Evolutionary conservation across 352 stramenopile genomes (phyloP), one percentile per base, ranked within the genome.

Genomic region (Globisporangium spinosum): DNA sequence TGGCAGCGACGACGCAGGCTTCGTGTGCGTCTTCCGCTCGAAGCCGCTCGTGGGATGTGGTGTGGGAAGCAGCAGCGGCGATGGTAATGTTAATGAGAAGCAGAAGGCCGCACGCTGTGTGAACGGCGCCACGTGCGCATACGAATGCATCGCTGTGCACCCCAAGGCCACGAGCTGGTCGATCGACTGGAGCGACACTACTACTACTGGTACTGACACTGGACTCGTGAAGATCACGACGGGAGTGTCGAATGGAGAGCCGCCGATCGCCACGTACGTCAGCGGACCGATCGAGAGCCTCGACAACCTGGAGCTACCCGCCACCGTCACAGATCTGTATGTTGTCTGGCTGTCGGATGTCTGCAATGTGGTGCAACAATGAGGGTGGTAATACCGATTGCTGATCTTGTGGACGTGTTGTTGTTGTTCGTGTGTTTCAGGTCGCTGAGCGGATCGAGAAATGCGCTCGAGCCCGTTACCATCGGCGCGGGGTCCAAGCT

Each of bases 21-120:
- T 58, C 3, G 20, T 66, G n/a, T 66, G 61, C 32, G 49, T 66
- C 47, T 66, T 58, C 61, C 61, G 61, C 5, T 51, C 61, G 7
- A n/a, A 58, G 29, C 29, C 47, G 15, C 8, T 66, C n/a, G 29
- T 23, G 25, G 47, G 47, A 10, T 66, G 61, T n/a, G 32, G 15
- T 29, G 38, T 12, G 38, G 32, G 0, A 3, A 29, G n/a, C 20
- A 38, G 38, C 40, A 56, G 15, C 2, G 25, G 4, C 1, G 9
- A 0, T n/a, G 40, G 40, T 20, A 15, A 47, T n/a, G 29, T 4
- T 32, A n/a, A 15, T 9, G 17, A 49, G 15, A 49, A 49, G 40
- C 40, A 49, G 12, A 45, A 45, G 7, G 17, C 35, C 1, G 7
- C 47, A 7, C 45, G 17, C 32, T 66, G 61, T 23, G 61, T 66